Conservation (phyloP, 768 basidiomycete genomes). For the Lactarius quietus region DNA sequence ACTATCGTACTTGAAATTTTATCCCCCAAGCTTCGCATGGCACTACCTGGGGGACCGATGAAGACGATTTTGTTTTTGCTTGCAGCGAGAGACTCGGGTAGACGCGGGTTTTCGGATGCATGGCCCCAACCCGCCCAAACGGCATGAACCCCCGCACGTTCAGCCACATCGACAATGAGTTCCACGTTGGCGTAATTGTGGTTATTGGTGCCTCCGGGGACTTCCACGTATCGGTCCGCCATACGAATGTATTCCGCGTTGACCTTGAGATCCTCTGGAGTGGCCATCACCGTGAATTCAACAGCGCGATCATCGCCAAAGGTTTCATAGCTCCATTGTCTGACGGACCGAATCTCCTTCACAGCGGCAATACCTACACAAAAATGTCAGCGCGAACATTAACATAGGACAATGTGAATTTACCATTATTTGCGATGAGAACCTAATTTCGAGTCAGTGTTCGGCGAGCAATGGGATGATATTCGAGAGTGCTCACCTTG, state of each 20-base stretch:
- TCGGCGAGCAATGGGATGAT: background rate
- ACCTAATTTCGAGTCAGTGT: conserved; percentile 51
- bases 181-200: conserved; percentile 99
- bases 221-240: conserved; percentile 99
- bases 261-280: conserved; percentile 96
- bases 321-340: conserved; percentile 99
- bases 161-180: conserved; percentile 96
- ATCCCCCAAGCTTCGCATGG: conserved; percentile 98
- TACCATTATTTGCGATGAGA: conserved; percentile 98
- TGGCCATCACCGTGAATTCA: conserved; percentile 99
- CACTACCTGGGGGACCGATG: conserved; percentile 97
- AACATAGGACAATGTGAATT: conserved; percentile 18
- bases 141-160: conserved; percentile 95
- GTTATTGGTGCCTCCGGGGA: conserved; percentile 97
- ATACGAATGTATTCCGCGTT: conserved; percentile 99
- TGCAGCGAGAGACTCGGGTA: conserved; percentile 89
- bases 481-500: conserved; percentile 59
- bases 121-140: conserved; percentile 99
- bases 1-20: conserved; percentile 99
- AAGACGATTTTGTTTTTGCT: conserved; percentile 97
- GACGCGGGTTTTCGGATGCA: conserved; percentile 95
- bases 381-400: conserved; percentile 19
- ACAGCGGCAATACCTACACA: conserved; percentile 92
- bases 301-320: conserved; percentile 95
- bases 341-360: conserved; percentile 97